Percentiles rank a stretch among this genome's conserved stretches.
Evolutionary conservation across 2,329 filamentous ascomycete genomes (phyloP).

Genomic region (Mollisia scopiformis): DNA sequence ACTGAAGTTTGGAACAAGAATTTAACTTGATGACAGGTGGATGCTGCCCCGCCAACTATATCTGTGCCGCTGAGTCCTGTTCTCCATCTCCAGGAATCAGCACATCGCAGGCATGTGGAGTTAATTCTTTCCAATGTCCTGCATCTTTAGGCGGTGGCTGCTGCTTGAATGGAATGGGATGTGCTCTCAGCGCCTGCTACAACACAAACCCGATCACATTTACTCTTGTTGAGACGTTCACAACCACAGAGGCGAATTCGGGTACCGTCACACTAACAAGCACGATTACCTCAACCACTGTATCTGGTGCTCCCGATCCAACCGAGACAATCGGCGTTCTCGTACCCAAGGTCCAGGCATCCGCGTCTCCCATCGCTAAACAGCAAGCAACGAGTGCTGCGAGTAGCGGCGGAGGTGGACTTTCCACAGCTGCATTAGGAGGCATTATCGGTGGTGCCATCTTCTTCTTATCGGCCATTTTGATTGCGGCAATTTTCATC

Average conservation of each 20-base stretch:
- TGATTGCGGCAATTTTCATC: slow-evolving; percentile 51
- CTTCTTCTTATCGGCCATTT: slow-evolving; percentile 49
- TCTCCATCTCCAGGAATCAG: slow-evolving; percentile 46
- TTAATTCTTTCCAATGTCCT: slow-evolving; percentile 52
- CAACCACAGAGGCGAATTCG: slow-evolving; percentile 46
- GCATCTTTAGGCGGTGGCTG: slow-evolving; percentile 55
- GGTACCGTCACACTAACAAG: slow-evolving; percentile 44
- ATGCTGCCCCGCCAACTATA: slow-evolving; percentile 47
- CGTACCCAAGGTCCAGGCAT: slow-evolving; percentile 25
- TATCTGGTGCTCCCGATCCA: slow-evolving; percentile 39
- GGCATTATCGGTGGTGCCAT: slow-evolving; percentile 58
- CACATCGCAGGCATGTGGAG: slow-evolving; percentile 45
- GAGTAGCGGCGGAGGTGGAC: slow-evolving; percentile 33
- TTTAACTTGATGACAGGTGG: slow-evolving; percentile 25
- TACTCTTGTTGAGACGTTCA: slow-evolving; percentile 47
- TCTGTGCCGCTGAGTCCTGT: slow-evolving; percentile 50
- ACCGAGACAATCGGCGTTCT: slow-evolving; percentile 18
- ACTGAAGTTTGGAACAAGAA: slow-evolving; percentile 11
- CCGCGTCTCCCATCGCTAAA: slow-evolving; percentile 26
- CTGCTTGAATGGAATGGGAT: slow-evolving; percentile 53
- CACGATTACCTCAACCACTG: slow-evolving; percentile 42
- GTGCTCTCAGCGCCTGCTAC: slow-evolving; percentile 51
- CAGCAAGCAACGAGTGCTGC: slow-evolving; percentile 38
- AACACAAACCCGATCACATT: slow-evolving; percentile 48
- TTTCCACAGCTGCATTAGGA: slow-evolving; percentile 44